phyloP scores from a whole-genome alignment of 257 asterid species.

The Solanum appendiculatum region DNA sequence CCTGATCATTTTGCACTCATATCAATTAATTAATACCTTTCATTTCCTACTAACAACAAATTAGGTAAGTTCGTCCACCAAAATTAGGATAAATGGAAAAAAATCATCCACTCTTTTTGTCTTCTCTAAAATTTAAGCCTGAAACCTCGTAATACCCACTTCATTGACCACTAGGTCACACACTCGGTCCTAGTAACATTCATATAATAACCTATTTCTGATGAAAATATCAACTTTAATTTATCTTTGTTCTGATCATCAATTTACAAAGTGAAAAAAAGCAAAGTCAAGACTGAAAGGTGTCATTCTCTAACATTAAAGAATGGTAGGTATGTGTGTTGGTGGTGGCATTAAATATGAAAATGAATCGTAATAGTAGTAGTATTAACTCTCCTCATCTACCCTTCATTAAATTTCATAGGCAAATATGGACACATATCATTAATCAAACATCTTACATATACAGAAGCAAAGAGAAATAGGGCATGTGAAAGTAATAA shows the following conservation, averaged over 20 bases:
- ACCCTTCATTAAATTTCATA: background rate
- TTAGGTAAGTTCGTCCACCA: background rate
- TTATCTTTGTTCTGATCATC: background rate
- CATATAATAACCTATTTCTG: background rate
- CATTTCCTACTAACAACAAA: too few relatives aligned
- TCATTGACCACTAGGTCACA: background rate
- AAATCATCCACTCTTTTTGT: too few relatives aligned
- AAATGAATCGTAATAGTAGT: background rate
- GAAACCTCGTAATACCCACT: too few relatives aligned
- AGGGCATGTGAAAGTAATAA: conserved; percentile 25
- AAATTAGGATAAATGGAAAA: background rate
- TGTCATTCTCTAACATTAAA: conserved; percentile 1
- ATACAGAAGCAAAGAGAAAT: background rate
- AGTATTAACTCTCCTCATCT: background rate
- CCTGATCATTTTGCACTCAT: background rate
- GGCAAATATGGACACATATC: background rate
- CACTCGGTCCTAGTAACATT: background rate
- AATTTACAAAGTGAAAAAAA: background rate
- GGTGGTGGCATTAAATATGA: background rate
- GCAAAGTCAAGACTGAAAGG: background rate
- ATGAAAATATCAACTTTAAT: background rate
- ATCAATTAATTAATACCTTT: too few relatives aligned
- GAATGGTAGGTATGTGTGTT: background rate
- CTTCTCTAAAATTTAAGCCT: too few relatives aligned
- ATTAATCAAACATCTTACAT: background rate